These are phyloP conservation scores for Ceriops decandra DNA, from an alignment of 345 rosid species.

Conservation along the genomic window DNA sequence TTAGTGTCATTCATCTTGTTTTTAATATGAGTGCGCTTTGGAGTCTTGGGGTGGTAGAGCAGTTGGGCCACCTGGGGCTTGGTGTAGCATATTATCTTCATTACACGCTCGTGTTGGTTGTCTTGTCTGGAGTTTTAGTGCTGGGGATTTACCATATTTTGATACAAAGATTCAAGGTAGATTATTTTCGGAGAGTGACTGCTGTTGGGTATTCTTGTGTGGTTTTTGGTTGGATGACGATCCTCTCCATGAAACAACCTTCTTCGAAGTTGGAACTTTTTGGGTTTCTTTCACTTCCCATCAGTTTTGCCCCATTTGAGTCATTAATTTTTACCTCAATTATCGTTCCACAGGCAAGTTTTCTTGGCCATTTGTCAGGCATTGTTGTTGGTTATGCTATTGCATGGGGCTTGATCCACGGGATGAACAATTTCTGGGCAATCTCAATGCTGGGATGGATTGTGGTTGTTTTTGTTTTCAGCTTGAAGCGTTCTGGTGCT, in stretches of 20 bases:
- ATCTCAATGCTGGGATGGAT: constrained; percentile 85
- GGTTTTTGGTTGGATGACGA: constrained; percentile 99
- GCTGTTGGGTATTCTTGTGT: constrained; percentile 99
- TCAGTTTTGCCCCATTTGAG: constrained; percentile 94
- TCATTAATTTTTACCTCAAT: constrained; percentile 91
- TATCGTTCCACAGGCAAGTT: constrained; percentile 97
- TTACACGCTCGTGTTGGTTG: constrained; percentile 72
- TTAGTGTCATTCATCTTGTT: constrained; percentile 85
- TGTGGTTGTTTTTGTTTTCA: constrained; percentile 57
- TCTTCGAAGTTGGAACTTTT: constrained; percentile 88
- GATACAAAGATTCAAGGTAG: constrained; percentile 70
- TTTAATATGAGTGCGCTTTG: constrained; percentile 98
- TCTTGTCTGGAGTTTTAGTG: constrained; percentile 71
- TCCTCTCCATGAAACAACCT: constrained; percentile 90
- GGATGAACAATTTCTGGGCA: constrained; percentile 97
- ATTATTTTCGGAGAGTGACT: constrained; percentile 82
- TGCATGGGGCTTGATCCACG: constrained; percentile 91
- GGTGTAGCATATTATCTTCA: constrained; percentile 84
- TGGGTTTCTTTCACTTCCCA: constrained; percentile 88
- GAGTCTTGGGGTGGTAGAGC: constrained; percentile 94
- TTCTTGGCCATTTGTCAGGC: constrained; percentile 91
- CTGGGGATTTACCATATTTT: constrained; percentile 76
- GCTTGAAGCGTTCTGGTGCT: constrained; percentile 88
- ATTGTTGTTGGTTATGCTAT: constrained; percentile 87
- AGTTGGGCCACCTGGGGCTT: constrained; percentile 62